These are phyloP conservation scores for Madurella mycetomatis DNA, from an alignment of 2,329 filamentous ascomycete genomes.

Conservation along the genomic window DNA sequence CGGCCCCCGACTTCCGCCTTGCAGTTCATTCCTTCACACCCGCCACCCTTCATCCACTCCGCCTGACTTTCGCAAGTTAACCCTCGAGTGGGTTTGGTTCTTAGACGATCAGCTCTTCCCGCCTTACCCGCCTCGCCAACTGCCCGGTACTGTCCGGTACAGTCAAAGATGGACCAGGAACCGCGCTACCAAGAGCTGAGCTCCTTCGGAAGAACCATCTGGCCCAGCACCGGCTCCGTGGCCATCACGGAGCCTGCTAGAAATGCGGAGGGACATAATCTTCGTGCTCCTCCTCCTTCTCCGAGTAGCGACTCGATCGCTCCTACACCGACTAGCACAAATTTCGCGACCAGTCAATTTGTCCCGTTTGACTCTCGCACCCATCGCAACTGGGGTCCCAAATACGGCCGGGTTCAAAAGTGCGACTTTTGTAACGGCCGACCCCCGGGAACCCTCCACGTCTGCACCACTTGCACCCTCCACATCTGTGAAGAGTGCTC, in stretches of 20 bases:
- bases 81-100: not conserved
- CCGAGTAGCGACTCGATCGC: too few relatives aligned
- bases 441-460: slow-evolving; percentile 12
- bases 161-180: not conserved
- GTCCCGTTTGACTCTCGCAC: slow-evolving; percentile 1
- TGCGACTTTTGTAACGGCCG: slow-evolving; percentile 24
- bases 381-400: slow-evolving; percentile 15
- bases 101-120: not conserved
- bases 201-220: too few relatives aligned
- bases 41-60: not conserved
- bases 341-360: not conserved
- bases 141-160: not conserved
- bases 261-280: too few relatives aligned
- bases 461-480: slow-evolving; percentile 13
- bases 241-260: too few relatives aligned
- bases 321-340: not conserved
- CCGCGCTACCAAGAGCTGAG: not conserved
- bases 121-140: not conserved
- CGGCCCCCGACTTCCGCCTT: not conserved
- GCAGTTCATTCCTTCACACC: not conserved
- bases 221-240: too few relatives aligned
- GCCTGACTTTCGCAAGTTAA: not conserved
- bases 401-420: slow-evolving; percentile 18
- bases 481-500: slow-evolving; percentile 21
- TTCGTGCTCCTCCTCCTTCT: too few relatives aligned